These are phyloP conservation scores for Pyrus hybrid DNA, from an alignment of 331 rosid species.

Conservation along the genomic window DNA sequence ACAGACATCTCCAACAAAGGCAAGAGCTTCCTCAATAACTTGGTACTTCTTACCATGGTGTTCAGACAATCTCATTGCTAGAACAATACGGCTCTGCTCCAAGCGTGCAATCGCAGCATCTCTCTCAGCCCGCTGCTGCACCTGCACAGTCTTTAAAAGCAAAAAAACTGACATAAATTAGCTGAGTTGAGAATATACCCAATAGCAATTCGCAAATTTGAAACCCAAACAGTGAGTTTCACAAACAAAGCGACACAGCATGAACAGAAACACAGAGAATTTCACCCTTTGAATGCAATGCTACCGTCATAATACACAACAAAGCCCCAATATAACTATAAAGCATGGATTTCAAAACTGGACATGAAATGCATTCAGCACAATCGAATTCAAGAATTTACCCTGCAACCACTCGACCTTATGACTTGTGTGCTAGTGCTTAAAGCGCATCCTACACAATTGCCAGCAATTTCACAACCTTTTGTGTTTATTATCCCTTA, in stretches of 20 bases:
- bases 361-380: neutral
- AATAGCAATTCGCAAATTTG: neutral
- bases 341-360: neutral
- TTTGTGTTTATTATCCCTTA: neutral
- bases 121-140: conserved; percentile 79
- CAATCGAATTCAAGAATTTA: neutral
- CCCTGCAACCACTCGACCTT: neutral
- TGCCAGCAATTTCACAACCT: neutral
- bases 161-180: conserved; percentile 3
- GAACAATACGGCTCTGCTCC: conserved; percentile 77
- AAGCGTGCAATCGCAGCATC: conserved; percentile 80
- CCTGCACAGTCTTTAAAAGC: conserved; percentile 55
- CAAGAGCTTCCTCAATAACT: conserved; percentile 94
- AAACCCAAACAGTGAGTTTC: neutral
- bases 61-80: conserved; percentile 75
- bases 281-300: neutral
- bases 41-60: conserved; percentile 74
- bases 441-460: neutral
- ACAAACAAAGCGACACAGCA: neutral
- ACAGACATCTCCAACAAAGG: conserved; percentile 70
- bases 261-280: neutral
- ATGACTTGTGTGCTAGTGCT: neutral
- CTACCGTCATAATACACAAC: neutral
- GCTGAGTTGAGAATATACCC: neutral
- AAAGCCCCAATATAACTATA: neutral